Evolutionary conservation across 2,329 filamentous ascomycete species (phyloP).

Genomic region (Dissoconium aciculare): DNA sequence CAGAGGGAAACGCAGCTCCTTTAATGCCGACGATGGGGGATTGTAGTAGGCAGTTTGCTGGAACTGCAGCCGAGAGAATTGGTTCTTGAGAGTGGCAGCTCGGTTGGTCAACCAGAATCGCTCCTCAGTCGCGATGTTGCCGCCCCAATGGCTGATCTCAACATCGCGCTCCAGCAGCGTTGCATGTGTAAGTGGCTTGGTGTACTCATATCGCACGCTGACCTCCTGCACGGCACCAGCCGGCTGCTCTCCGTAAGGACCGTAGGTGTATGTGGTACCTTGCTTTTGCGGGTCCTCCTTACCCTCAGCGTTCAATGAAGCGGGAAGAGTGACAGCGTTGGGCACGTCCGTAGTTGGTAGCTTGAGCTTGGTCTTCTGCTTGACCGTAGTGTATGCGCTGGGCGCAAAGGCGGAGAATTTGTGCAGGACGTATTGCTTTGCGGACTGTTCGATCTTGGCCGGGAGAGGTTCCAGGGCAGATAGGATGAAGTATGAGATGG

Average conservation of each 20-base stretch:
- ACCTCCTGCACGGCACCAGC: constrained; percentile 60
- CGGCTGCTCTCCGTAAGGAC: constrained; percentile 70
- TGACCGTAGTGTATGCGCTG: constrained; percentile 69
- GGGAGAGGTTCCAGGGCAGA: constrained; percentile 69
- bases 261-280: constrained; percentile 76
- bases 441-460: constrained; percentile 64
- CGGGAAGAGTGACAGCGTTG: constrained; percentile 55
- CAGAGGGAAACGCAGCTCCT: constrained; percentile 67
- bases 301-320: constrained; percentile 40
- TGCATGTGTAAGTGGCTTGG: constrained; percentile 72
- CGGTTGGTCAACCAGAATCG: constrained; percentile 77
- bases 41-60: constrained; percentile 42
- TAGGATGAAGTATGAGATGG: constrained; percentile 71
- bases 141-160: constrained; percentile 95
- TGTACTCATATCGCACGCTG: constrained; percentile 84
- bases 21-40: constrained; percentile 62
- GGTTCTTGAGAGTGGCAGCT: constrained; percentile 52
- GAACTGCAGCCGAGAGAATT: constrained; percentile 36
- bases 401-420: constrained; percentile 72
- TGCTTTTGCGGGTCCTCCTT: constrained; percentile 63
- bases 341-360: constrained; percentile 62
- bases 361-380: constrained; percentile 97
- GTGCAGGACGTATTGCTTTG: constrained; percentile 75
- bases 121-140: constrained; percentile 90
- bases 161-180: constrained; percentile 73